Base-by-base conservation (phyloP, 1,284 basidiomycete species). In the Ustilago bromivora region DNA sequence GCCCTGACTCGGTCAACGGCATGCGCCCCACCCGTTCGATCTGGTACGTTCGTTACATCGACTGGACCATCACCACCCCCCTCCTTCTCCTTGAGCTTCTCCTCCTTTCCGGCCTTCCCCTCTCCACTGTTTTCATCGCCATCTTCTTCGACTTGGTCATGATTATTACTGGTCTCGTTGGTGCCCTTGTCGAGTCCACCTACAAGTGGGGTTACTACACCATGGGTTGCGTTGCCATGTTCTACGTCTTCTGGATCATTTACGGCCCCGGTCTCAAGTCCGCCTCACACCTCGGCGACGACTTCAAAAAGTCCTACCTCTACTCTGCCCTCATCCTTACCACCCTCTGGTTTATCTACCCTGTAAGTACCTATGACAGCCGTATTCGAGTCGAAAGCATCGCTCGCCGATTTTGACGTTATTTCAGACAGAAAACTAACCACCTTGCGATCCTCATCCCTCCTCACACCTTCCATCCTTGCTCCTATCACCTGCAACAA, bases 101-200 rank as follows among this genome's bases (percentile, higher is more conserved):
- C 19, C 86, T 90, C 66, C 86, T 88, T 46, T 89, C 90, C 43
- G 89, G 88, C 15, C 84, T 91, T 51, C 88, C 90, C 13, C 86
- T 90, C 13, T 88, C 88, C 43, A 88, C 89, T 78, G 89, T 91
- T 76, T 87, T 91, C 82, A 83, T 87, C 28, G 87, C 88, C 32
- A 82, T 90, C 76, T 91, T 91, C 87, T 89, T 90, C 82, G 87
- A 88, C 71, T 28, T 81, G 19, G 73, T 82, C 52, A 83, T 85
- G 80, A 89, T 91, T 76, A 84, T 90, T 75, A 88, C 86, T 38
- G 89, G 89, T 51, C 88, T 92, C 15, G 85, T 90, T 47, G 90
- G 89, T 35, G 87, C 88, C 0, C 88, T 91, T 57, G 88, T 90
- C 53, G 80, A 78, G 10, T 88, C 88, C 32, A 81, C 81, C 35